Conservation (phyloP, 345 rosid genomes). For the Nasturtium officinale region DNA sequence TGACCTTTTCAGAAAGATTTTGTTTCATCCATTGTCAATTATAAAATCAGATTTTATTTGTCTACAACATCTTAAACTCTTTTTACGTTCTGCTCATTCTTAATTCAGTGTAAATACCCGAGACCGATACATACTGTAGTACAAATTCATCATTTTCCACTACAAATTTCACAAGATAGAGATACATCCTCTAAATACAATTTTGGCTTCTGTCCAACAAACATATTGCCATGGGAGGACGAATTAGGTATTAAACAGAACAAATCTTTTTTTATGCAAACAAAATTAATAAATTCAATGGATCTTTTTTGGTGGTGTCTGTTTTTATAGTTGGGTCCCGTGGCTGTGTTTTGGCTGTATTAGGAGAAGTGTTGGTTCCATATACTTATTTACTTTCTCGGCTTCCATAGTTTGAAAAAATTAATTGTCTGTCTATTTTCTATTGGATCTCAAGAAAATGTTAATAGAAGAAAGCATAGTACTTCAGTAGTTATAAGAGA, state of each 20-base stretch:
- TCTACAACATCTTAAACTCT: not conserved
- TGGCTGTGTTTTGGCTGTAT: slow-evolving; percentile 55
- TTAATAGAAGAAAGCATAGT: slow-evolving; percentile 1
- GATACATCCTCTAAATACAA: slow-evolving; percentile 22
- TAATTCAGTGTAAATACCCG: not conserved
- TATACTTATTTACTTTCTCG: slow-evolving; percentile 20
- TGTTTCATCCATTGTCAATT: not conserved
- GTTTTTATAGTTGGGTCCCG: slow-evolving; percentile 66
- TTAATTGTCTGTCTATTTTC: slow-evolving; percentile 23
- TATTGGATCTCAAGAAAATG: slow-evolving; percentile 22
- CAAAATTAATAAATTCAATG: slow-evolving; percentile 15
- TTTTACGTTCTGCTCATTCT: not conserved
- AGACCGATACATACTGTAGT: not conserved
- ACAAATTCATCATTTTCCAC: slow-evolving; percentile 1
- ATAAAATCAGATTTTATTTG: not conserved
- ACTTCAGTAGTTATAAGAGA: not conserved
- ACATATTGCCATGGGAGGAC: slow-evolving; percentile 34
- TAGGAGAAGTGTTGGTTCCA: slow-evolving; percentile 32
- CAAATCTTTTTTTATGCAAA: slow-evolving; percentile 5
- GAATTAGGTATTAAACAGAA: slow-evolving; percentile 15
- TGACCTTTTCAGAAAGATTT: not conserved
- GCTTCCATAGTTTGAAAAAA: slow-evolving; percentile 19
- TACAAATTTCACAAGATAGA: slow-evolving; percentile 13
- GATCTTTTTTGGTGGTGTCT: slow-evolving; percentile 50
- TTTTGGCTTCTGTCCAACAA: slow-evolving; percentile 37